phyloP scores from a whole-genome alignment of 768 basidiomycete genomes.

The Dioszegia aurantiaca region DNA sequence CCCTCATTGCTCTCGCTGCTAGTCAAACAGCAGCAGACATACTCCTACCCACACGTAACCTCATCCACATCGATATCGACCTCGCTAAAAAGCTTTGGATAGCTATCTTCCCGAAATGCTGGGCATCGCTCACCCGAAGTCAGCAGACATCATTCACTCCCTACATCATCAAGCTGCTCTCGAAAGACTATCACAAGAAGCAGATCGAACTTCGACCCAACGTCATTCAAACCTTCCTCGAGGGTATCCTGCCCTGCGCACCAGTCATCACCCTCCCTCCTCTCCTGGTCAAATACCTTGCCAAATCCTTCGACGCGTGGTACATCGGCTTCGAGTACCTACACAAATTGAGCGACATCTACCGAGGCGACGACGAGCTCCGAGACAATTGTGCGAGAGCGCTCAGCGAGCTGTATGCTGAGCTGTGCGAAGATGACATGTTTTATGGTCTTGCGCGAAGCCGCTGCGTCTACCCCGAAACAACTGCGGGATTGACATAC shows the following conservation, averaged over 20 bases:
- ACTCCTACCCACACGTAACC: constrained; percentile 73
- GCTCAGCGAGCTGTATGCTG: constrained; percentile 90
- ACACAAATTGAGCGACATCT: constrained; percentile 69
- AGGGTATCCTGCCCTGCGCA: constrained; percentile 76
- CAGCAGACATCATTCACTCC: constrained; percentile 87
- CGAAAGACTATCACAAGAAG: constrained; percentile 87
- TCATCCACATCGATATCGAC: constrained; percentile 74
- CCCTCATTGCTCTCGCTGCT: constrained; percentile 20
- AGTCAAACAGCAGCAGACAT: constrained; percentile 55
- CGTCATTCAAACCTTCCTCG: constrained; percentile 83
- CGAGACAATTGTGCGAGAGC: constrained; percentile 85
- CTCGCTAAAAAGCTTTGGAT: constrained; percentile 82
- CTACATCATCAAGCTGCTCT: constrained; percentile 82
- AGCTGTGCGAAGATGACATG: constrained; percentile 91
- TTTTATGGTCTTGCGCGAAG: constrained; percentile 95
- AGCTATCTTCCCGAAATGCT: constrained; percentile 77
- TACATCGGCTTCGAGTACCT: constrained; percentile 84
- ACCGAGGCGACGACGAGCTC: constrained; percentile 71
- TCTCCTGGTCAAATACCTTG: constrained; percentile 90
- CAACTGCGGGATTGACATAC: constrained; percentile 75
- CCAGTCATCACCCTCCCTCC: constrained; percentile 88
- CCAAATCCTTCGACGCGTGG: constrained; percentile 96
- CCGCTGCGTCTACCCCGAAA: constrained; percentile 82
- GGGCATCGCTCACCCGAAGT: constrained; percentile 76
- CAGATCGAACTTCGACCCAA: constrained; percentile 88